Evolutionary conservation across 306 rosid genomes (phyloP), one percentile per base, ranked within the genome.

Genomic region (Trifolium repens): DNA sequence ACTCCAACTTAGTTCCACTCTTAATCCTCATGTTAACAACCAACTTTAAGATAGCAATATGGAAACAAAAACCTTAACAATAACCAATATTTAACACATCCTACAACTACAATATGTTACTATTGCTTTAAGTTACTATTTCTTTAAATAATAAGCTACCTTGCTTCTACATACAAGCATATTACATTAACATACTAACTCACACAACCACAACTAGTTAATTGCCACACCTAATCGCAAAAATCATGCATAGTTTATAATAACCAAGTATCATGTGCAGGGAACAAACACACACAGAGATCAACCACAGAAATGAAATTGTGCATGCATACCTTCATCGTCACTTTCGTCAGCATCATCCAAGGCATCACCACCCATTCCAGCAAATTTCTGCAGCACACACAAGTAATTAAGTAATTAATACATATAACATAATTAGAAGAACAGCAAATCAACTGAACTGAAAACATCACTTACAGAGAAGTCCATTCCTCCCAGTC

Each of bases 401-500:
- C 11, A 9, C 9, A 9, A 58, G 15, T 5, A 49, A 65, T 44
- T 53, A 27, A 40, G 55, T 9, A 9, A 53, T 24, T 7, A 49
- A 26, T 14, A 57, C 60, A 62, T 50, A 35, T 57, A 65, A 71
- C 24, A 73, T 17, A 8, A 35, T 11, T 19, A 66, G 34, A 16
- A 47, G 22, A 75, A 63, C 52, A 27, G 4, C 66, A 53, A 70
- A 69, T 34, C 77, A 72, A 53, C 30, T 34, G 77, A 72, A 53
- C 30, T 30, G 30, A 54, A 61, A 73, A 64, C 16, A 7, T 61
- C 67, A 80, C 99, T 71, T 85, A 94, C 99, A 83, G 96, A 94
- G 85, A 94, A 92, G 80, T 94, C 99, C 99, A 94, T 92, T 49
- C 96, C 98, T 54, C 92, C 97, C 77, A 90, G 2, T 19, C 71